These are phyloP conservation scores for Termitomyces sp. DNA, from an alignment of 768 basidiomycete genomes.

Conservation along the genomic window DNA sequence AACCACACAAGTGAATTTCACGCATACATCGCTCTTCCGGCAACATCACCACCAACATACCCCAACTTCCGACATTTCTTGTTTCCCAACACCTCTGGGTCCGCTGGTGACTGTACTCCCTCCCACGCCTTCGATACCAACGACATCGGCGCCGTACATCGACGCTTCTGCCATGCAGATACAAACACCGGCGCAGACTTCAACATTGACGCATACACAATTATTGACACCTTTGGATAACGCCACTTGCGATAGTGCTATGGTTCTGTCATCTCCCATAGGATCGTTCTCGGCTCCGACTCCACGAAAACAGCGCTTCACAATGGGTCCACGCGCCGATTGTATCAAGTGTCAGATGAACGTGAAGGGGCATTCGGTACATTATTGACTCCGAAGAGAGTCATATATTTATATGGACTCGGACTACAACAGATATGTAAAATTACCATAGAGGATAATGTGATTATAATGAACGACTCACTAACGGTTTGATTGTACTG, in stretches of 20 bases:
- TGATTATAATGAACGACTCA: neutral
- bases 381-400: conserved; percentile 25
- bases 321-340: conserved; percentile 70
- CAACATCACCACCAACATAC: conserved; percentile 8
- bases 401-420: neutral
- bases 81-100: conserved; percentile 2
- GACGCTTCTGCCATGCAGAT: conserved; percentile 10
- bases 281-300: conserved; percentile 16
- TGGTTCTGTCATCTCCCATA: conserved; percentile 17
- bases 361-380: conserved; percentile 71
- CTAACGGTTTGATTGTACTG: no score
- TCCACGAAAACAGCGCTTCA: conserved; percentile 46
- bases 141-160: conserved; percentile 16
- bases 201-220: conserved; percentile 6
- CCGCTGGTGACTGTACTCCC: conserved; percentile 26
- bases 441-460: neutral
- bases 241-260: neutral
- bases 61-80: conserved; percentile 8
- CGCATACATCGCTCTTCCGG: conserved; percentile 3
- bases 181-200: neutral
- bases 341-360: conserved; percentile 64
- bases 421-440: neutral
- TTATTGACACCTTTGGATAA: conserved; percentile 11
- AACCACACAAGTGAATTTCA: conserved; percentile 4
- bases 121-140: conserved; percentile 23